Conservation (phyloP, 2,329 filamentous ascomycete species). For the Trichophyton verrucosum region DNA sequence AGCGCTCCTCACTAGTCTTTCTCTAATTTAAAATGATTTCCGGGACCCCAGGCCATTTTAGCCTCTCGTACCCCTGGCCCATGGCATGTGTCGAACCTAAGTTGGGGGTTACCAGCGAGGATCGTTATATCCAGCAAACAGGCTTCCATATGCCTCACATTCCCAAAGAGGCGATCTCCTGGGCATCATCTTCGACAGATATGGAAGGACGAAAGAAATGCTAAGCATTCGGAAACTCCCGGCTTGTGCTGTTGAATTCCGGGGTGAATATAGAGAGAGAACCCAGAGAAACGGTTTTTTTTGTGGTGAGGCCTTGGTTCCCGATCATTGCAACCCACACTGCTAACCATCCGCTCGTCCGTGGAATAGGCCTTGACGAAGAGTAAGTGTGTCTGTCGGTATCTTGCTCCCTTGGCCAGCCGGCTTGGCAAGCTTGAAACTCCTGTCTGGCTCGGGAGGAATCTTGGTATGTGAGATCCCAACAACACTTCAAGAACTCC, state of each 20-base stretch:
- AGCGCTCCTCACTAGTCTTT: too few relatives aligned
- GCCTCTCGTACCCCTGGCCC: background rate
- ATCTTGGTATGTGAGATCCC: background rate
- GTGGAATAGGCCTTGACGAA: background rate
- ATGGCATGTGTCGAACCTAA: background rate
- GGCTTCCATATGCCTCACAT: background rate
- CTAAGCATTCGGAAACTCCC: slow-evolving; percentile 1
- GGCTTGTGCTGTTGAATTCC: background rate
- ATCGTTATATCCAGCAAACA: background rate
- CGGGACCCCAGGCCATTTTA: background rate
- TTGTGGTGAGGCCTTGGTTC: too few relatives aligned
- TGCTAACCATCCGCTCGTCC: background rate
- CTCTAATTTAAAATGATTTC: slow-evolving; percentile 1
- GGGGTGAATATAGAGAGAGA: background rate
- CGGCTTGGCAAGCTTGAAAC: background rate
- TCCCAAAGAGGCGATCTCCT: background rate
- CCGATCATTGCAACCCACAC: background rate
- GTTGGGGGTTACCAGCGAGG: background rate
- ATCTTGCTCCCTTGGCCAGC: background rate
- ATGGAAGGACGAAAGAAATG: background rate
- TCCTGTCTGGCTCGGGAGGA: too few relatives aligned
- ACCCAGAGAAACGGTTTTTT: too few relatives aligned
- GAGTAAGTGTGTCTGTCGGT: background rate
- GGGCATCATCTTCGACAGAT: background rate
- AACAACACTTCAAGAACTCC: background rate